A percentile compares a stretch with the other conserved stretches of the same genome.
Conservation (phyloP, 106 monocot species). For the Dioscorea zingiberensis region DNA sequence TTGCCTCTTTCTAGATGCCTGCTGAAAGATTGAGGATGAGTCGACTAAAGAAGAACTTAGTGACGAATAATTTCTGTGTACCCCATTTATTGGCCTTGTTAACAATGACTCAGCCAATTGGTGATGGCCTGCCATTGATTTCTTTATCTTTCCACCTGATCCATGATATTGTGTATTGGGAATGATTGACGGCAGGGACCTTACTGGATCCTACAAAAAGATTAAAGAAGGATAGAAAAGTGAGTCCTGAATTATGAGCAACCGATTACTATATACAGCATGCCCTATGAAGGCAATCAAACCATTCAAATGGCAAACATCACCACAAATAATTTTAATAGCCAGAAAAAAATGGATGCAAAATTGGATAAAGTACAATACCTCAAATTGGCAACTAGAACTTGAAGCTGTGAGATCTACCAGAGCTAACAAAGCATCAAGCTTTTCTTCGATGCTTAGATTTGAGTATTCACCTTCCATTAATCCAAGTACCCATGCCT, state of each 20-base stretch:
- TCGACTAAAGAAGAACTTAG: constrained; percentile 9
- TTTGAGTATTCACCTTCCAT: constrained; percentile 95
- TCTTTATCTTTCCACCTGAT: constrained; percentile 93
- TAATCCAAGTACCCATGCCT: constrained; percentile 78
- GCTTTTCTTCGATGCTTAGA: constrained; percentile 89
- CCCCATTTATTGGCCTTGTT: not conserved
- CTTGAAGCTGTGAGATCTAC: constrained; percentile 57
- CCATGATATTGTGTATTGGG: constrained; percentile 22
- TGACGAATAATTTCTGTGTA: not conserved
- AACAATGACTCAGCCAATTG: not conserved
- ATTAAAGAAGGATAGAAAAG: not conserved
- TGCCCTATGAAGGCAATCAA: too few species aligned
- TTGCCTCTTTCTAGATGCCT: constrained; percentile 10
- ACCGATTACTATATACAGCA: too few species aligned
- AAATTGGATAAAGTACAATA: constrained; percentile 10
- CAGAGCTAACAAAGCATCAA: constrained; percentile 68
- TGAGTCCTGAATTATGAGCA: constrained; percentile 1
- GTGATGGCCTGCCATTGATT: constrained; percentile 19
- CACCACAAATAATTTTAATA: not conserved
- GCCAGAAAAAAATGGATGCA: not conserved
- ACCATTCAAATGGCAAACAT: not conserved
- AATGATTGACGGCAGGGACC: constrained; percentile 2
- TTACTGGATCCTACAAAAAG: constrained; percentile 38
- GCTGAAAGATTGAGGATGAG: constrained; percentile 8
- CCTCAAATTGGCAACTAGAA: constrained; percentile 47